These are phyloP conservation scores for Tolypocladium pustulatum DNA, from an alignment of 2,329 filamentous ascomycete species.

Conservation along the genomic window DNA sequence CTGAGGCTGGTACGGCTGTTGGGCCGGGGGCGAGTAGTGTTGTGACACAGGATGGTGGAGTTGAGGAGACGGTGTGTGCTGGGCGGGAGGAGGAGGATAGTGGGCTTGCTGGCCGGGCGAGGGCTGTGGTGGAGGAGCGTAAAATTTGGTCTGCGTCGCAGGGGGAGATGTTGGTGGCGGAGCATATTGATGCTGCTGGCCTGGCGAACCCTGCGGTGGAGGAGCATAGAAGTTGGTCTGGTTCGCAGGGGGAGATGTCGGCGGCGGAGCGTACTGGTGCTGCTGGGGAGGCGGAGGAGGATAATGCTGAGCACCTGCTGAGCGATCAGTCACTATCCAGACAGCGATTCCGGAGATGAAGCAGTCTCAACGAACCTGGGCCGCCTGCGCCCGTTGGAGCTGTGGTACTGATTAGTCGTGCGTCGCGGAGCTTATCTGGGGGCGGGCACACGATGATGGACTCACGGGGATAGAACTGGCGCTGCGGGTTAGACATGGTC, in stretches of 20 bases:
- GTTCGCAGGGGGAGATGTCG: slow-evolving; percentile 35
- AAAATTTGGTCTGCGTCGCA: slow-evolving; percentile 33
- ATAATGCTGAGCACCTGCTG: slow-evolving; percentile 23
- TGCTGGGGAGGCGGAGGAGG: slow-evolving; percentile 25
- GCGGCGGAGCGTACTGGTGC: slow-evolving; percentile 31
- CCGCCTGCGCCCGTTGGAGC: slow-evolving; percentile 6
- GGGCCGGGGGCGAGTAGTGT: slow-evolving; percentile 10
- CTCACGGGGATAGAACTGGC: slow-evolving; percentile 37
- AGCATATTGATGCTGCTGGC: slow-evolving; percentile 23
- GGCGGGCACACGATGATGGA: slow-evolving; percentile 3
- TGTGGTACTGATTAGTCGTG: background rate
- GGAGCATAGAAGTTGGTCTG: slow-evolving; percentile 33
- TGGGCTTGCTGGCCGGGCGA: slow-evolving; percentile 5
- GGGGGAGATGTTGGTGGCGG: slow-evolving; percentile 37
- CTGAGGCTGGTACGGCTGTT: slow-evolving; percentile 11
- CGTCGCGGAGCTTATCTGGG: background rate
- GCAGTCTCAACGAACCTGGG: slow-evolving; percentile 12
- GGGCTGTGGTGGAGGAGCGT: slow-evolving; percentile 20
- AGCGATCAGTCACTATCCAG: background rate
- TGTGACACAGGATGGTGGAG: slow-evolving; percentile 10
- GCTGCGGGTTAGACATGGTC: slow-evolving; percentile 26
- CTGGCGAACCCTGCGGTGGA: slow-evolving; percentile 12
- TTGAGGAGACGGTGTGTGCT: slow-evolving; percentile 20
- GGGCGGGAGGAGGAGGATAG: slow-evolving; percentile 21
- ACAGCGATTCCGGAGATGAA: background rate